Percentiles rank a stretch among this genome's conserved stretches.
Evolutionary conservation across 768 basidiomycete genomes (phyloP).

Genomic region (Clitopilus passeckerianus): DNA sequence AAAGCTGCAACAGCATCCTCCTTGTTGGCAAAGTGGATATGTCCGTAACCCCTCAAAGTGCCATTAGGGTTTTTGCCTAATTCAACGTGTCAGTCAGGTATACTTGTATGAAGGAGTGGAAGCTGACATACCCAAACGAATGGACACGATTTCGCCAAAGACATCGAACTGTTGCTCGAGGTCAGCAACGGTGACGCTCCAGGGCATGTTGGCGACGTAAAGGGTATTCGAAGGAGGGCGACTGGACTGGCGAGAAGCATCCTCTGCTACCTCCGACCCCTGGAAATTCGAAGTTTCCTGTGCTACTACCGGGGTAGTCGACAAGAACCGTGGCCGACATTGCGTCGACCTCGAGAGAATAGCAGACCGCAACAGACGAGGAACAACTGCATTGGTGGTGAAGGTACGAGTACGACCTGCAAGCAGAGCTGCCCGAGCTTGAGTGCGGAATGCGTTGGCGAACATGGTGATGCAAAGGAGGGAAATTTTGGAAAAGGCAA

Average conservation of each 20-base stretch:
- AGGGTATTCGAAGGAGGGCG: conserved; percentile 30
- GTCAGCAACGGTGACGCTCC: conserved; percentile 31
- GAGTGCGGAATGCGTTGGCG: conserved; percentile 28
- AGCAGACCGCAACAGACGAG: not conserved
- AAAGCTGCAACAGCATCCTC: conserved; percentile 32
- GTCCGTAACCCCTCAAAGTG: conserved; percentile 36
- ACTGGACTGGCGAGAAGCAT: not conserved
- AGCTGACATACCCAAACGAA: conserved; percentile 35
- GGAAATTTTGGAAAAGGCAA: conserved; percentile 2
- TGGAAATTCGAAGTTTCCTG: conserved; percentile 14
- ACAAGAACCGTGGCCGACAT: not conserved
- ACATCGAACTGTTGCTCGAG: conserved; percentile 33
- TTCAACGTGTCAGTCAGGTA: not conserved
- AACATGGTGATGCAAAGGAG: conserved; percentile 24
- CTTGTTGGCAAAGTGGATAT: conserved; percentile 33
- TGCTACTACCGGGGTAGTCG: not conserved
- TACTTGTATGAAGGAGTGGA: not conserved
- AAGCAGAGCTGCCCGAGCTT: conserved; percentile 26
- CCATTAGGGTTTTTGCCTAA: conserved; percentile 29
- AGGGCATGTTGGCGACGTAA: conserved; percentile 54
- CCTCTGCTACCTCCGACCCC: not conserved
- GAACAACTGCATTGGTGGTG: not conserved
- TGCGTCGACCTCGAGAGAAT: not conserved
- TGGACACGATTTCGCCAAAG: conserved; percentile 33
- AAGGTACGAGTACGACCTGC: conserved; percentile 15